phyloP scores from a whole-genome alignment of 371 early-diverging fungal species.

The Mucor racemosus region DNA sequence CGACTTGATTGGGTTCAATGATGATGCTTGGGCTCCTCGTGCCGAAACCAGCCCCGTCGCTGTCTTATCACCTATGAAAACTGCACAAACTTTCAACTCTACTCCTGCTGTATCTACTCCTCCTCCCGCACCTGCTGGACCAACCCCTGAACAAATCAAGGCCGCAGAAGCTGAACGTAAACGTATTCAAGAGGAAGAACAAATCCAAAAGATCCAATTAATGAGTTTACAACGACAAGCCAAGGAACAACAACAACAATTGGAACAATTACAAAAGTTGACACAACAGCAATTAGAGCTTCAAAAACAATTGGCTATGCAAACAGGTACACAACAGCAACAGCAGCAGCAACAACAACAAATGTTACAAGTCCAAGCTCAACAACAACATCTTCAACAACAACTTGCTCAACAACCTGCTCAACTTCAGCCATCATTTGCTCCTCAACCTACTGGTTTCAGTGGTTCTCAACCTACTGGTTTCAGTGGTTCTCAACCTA shows the following conservation, averaged over 20 bases:
- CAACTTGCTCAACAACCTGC: slow-evolving; percentile 23
- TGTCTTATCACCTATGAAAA: slow-evolving; percentile 14
- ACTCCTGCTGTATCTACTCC: slow-evolving; percentile 2
- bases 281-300: slow-evolving; percentile 32
- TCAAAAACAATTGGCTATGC: slow-evolving; percentile 34
- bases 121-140: slow-evolving; percentile 18
- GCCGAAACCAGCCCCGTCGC: slow-evolving; percentile 12
- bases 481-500: slow-evolving; percentile 9
- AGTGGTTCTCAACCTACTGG: slow-evolving; percentile 11
- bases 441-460: slow-evolving; percentile 15
- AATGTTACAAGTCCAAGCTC: slow-evolving; percentile 23
- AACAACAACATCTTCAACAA: slow-evolving; percentile 43
- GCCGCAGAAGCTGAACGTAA: slow-evolving; percentile 26
- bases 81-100: slow-evolving; percentile 8
- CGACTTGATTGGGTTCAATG: slow-evolving; percentile 54
- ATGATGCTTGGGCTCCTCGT: slow-evolving; percentile 58
- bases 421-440: slow-evolving; percentile 24
- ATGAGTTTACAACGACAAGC: slow-evolving; percentile 34
- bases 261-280: slow-evolving; percentile 35
- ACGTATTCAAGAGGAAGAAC: slow-evolving; percentile 26
- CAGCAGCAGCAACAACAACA: slow-evolving; percentile 46
- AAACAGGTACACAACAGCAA: slow-evolving; percentile 42
- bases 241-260: slow-evolving; percentile 36
- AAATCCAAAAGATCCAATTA: slow-evolving; percentile 30
- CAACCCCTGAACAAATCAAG: slow-evolving; percentile 26